These are phyloP conservation scores for Trichothecium roseum DNA, from an alignment of 2,329 filamentous ascomycete genomes.

Conservation along the genomic window DNA sequence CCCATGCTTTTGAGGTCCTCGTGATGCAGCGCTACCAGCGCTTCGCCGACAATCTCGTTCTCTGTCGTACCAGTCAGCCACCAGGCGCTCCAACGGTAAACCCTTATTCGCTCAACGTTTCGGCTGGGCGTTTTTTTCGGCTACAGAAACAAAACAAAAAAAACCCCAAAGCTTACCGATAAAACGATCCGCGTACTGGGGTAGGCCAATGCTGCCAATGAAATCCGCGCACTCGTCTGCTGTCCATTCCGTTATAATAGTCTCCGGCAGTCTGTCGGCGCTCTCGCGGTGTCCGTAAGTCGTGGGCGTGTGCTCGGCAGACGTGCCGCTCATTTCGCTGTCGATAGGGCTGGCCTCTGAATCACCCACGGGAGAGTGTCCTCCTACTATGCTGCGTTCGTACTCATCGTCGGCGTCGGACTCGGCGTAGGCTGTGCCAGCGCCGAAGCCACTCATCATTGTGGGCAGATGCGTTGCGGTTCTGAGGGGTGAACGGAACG, in stretches of 20 bases:
- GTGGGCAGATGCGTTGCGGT: neutral
- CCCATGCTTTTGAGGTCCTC: constrained; percentile 95
- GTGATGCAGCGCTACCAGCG: constrained; percentile 77
- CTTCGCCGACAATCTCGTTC: constrained; percentile 90
- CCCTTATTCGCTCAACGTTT: neutral
- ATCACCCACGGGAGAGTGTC: constrained; percentile 58
- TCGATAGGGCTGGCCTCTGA: constrained; percentile 62
- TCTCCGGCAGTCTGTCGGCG: constrained; percentile 59
- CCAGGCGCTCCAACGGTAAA: neutral
- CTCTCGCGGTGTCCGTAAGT: constrained; percentile 60
- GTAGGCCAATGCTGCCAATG: constrained; percentile 65
- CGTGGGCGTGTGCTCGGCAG: constrained; percentile 67
- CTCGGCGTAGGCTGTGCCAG: constrained; percentile 63
- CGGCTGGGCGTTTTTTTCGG: neutral
- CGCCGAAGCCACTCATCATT: constrained; percentile 48
- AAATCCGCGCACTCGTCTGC: constrained; percentile 87
- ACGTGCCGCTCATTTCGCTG: constrained; percentile 60
- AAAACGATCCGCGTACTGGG: constrained; percentile 75
- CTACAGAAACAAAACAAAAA: constrained; percentile 12
- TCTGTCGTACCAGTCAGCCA: constrained; percentile 39
- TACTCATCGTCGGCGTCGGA: constrained; percentile 78
- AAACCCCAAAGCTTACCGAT: no score
- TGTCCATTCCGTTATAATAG: constrained; percentile 70
- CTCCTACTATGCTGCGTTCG: constrained; percentile 55
- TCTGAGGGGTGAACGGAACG: neutral